Evolutionary conservation across 202 grass and related monocot genomes (phyloP), one percentile per base, ranked within the genome.

Genomic region (Tripidium arundinaceum): DNA sequence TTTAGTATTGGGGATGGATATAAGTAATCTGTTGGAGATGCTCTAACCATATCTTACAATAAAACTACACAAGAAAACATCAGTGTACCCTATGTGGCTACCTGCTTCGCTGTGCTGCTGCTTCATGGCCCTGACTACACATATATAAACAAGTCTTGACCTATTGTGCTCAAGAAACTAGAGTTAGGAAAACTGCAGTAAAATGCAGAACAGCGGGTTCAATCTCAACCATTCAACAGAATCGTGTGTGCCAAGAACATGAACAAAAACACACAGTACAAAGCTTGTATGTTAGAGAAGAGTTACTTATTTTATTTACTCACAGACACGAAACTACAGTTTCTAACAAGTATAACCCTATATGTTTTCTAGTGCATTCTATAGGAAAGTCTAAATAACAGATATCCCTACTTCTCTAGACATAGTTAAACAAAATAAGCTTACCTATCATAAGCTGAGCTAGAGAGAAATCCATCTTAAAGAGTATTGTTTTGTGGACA

Each of bases 121-220:
- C 18, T 72, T 29, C 19, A 52, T 72, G 8, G 27, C 9, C 45
- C 69, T n/a, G 26, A 58, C 47, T 58, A n/a, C 21, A 47, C 2
- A 22, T 19, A 41, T 79, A 15, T 40, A 41, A 68, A 41, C 25
- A 80, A 1, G 16, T 18, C 11, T 12, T 11, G 24, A 61, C 24
- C 22, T 70, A 57, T 29, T 61, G 38, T 28, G 34, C n/a, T 16
- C 36, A 46, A 82, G 4, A 78, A 82, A 74, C 22, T 3, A 62
- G 67, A 85, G 34, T n/a, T 42, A 34, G 13, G 12, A 67, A 68
- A 83, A 22, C 5, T 74, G 59, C 19, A 86, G 36, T 42, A 7
- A 49, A 50, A 34, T 61, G 29, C 36, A 40, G 5, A 61, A 54
- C 31, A 72, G 18, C 22, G 16, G 15, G 26, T 71, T 46, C 8